Evolutionary conservation across 768 basidiomycete genomes (phyloP).

Genomic region (Lentinus tigrinus): DNA sequence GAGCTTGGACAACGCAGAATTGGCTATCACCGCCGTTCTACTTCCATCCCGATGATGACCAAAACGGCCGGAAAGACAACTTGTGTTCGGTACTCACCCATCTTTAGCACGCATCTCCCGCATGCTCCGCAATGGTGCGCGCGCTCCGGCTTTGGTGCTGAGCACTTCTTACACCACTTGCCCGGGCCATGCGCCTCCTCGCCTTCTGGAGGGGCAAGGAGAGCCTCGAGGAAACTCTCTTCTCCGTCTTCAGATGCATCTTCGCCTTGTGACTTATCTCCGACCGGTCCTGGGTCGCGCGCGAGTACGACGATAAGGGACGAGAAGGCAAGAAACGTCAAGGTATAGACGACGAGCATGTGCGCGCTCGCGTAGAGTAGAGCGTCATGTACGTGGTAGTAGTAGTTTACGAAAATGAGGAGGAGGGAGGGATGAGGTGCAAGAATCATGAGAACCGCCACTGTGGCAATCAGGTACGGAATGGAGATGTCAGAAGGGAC

Average conservation of each 20-base stretch:
- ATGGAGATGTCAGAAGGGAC: not conserved
- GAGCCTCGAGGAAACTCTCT: constrained; percentile 56
- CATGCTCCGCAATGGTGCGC: constrained; percentile 73
- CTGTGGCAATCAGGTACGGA: constrained; percentile 26
- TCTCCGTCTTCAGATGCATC: constrained; percentile 29
- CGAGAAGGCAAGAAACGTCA: constrained; percentile 68
- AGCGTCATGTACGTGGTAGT: constrained; percentile 53
- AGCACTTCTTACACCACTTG: constrained; percentile 79
- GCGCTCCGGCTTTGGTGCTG: constrained; percentile 77
- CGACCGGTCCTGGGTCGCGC: constrained; percentile 73
- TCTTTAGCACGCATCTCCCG: constrained; percentile 78
- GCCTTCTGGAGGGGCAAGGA: constrained; percentile 45
- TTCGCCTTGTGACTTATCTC: constrained; percentile 15
- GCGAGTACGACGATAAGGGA: constrained; percentile 72
- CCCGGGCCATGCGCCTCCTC: constrained; percentile 49
- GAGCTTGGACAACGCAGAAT: too few species aligned
- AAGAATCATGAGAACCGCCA: constrained; percentile 54
- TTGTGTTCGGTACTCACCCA: constrained; percentile 64
- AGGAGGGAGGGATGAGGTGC: constrained; percentile 76
- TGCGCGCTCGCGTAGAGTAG: constrained; percentile 51
- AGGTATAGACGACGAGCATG: constrained; percentile 55
- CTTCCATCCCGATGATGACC: too few species aligned
- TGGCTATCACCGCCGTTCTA: too few species aligned
- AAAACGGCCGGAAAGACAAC: too few species aligned
- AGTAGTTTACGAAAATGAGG: constrained; percentile 64